Conservation (phyloP, 305 asterid genomes). For the Fraxinus baroniana region DNA sequence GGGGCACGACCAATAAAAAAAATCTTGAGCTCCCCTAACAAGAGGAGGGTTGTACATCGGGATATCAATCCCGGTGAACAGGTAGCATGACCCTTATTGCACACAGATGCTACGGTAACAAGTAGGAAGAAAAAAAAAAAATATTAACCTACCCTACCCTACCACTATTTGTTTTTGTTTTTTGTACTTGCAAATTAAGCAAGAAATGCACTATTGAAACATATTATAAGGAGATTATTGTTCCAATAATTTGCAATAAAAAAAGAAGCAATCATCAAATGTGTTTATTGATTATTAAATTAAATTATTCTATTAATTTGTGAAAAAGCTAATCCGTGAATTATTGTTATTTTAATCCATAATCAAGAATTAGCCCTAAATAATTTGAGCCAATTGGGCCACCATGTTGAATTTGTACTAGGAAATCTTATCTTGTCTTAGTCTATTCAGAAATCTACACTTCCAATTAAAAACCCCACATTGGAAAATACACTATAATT, state of each 20-base stretch:
- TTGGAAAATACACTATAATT: conserved; percentile 19
- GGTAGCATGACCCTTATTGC: no score
- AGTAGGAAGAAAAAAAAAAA: background rate
- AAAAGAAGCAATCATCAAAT: background rate
- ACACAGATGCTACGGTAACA: no score
- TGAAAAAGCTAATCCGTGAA: background rate
- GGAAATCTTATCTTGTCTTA: conserved; percentile 6
- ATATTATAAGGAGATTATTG: background rate
- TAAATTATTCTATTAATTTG: background rate
- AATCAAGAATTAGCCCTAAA: background rate
- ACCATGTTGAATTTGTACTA: background rate
- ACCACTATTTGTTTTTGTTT: background rate
- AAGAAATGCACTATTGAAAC: background rate
- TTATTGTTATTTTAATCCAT: background rate
- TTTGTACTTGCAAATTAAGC: background rate
- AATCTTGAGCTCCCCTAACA: no score
- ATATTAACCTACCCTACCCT: background rate
- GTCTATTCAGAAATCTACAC: background rate
- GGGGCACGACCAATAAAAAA: no score
- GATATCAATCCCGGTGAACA: no score
- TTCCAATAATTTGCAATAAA: background rate
- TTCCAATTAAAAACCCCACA: conserved; percentile 12
- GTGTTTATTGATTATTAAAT: background rate
- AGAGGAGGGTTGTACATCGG: no score
- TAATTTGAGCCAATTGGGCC: background rate